phyloP scores from a whole-genome alignment of 2,329 filamentous ascomycete species.

The Fonsecaea nubica region DNA sequence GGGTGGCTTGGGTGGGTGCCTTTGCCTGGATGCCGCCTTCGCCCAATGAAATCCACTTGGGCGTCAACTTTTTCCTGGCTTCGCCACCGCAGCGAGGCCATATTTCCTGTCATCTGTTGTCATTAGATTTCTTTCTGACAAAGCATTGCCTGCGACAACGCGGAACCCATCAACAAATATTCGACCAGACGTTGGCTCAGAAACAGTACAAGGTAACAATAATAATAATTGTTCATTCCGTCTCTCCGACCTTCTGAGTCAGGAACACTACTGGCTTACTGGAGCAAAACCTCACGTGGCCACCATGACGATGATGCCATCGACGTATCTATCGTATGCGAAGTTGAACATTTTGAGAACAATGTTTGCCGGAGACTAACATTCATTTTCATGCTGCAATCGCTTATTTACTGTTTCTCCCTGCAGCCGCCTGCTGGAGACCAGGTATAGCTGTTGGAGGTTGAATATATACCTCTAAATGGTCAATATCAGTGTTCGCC shows the following conservation, averaged over 20 bases:
- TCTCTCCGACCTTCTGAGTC: background rate
- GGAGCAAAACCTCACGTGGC: background rate
- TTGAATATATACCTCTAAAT: background rate
- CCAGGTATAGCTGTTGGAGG: background rate
- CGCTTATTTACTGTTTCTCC: background rate
- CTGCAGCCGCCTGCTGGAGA: background rate
- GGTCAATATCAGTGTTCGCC: no score
- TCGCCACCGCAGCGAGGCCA: slow-evolving; percentile 11
- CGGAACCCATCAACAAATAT: background rate
- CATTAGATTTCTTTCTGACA: slow-evolving; percentile 12
- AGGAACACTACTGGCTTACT: background rate
- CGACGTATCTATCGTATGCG: background rate
- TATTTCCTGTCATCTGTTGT: background rate
- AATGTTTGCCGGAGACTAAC: background rate
- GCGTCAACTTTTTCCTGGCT: slow-evolving; percentile 16
- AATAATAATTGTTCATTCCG: background rate
- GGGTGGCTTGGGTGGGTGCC: background rate
- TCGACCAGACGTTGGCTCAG: background rate
- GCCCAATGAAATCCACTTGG: slow-evolving; percentile 12
- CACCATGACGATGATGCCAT: background rate
- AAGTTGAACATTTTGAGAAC: background rate
- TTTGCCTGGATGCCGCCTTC: background rate
- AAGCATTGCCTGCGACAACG: background rate
- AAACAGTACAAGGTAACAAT: background rate
- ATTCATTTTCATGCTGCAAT: background rate